A percentile compares a stretch with the other conserved stretches of the same genome.
Evolutionary conservation across 2,329 filamentous ascomycete species (phyloP).

Genomic region (Rhexocercosporidium sp.): DNA sequence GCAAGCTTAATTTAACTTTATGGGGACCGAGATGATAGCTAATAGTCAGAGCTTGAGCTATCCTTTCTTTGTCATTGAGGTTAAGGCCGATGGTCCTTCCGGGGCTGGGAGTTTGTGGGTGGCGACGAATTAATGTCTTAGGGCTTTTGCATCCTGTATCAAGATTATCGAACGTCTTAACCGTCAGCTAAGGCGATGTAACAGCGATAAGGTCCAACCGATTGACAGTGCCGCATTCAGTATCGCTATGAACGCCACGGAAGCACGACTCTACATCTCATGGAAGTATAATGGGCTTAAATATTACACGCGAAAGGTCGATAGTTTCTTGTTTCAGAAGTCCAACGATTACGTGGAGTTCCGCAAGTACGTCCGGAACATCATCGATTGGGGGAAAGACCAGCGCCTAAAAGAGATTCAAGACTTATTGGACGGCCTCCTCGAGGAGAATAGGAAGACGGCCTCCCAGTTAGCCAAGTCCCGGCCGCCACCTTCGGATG

Average conservation of each 20-base stretch:
- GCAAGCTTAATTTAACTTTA: conserved; percentile 33
- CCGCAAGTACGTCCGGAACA: conserved; percentile 43
- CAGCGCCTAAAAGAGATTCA: conserved; percentile 39
- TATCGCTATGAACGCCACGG: conserved; percentile 42
- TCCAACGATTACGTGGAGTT: conserved; percentile 42
- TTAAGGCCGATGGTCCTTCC: conserved; percentile 40
- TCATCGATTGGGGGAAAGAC: conserved; percentile 45
- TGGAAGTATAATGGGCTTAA: conserved; percentile 44
- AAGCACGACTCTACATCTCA: conserved; percentile 39
- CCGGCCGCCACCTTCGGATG: not conserved
- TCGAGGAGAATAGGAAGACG: conserved; percentile 32
- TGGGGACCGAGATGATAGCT: conserved; percentile 30
- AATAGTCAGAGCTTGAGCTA: conserved; percentile 29
- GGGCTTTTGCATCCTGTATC: conserved; percentile 42
- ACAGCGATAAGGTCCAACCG: conserved; percentile 27
- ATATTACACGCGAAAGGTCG: conserved; percentile 40
- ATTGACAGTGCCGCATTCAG: conserved; percentile 42
- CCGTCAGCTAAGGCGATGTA: conserved; percentile 27
- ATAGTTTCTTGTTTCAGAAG: conserved; percentile 41
- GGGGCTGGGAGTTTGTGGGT: conserved; percentile 42
- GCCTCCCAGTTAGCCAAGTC: not conserved
- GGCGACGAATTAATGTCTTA: conserved; percentile 46
- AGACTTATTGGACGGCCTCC: conserved; percentile 30
- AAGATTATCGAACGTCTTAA: conserved; percentile 40
- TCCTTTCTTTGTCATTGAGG: conserved; percentile 43